These are phyloP conservation scores for Arachis monticola DNA, from an alignment of 331 rosid genomes.

Conservation along the genomic window DNA sequence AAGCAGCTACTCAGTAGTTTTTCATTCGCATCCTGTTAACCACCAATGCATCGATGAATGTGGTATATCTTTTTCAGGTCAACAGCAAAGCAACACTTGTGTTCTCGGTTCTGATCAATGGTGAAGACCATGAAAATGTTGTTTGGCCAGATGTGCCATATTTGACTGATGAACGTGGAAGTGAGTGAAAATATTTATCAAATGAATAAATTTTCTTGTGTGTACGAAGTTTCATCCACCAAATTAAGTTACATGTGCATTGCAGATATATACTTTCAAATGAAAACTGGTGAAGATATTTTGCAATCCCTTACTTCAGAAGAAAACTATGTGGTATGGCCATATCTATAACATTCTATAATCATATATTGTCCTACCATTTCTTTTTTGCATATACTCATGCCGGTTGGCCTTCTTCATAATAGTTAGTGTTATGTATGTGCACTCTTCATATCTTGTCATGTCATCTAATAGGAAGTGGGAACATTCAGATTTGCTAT, in stretches of 20 bases:
- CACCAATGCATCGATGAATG: slow-evolving; percentile 37
- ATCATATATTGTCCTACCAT: slow-evolving; percentile 12
- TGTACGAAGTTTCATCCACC: slow-evolving; percentile 30
- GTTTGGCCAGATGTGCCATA: slow-evolving; percentile 96
- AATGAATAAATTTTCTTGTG: slow-evolving; percentile 24
- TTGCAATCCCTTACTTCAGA: slow-evolving; percentile 76
- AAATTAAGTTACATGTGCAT: slow-evolving; percentile 40
- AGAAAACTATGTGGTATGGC: slow-evolving; percentile 83
- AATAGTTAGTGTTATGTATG: not conserved
- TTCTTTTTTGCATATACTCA: slow-evolving; percentile 7
- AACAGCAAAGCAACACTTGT: slow-evolving; percentile 88
- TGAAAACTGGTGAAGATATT: slow-evolving; percentile 73
- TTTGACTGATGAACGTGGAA: slow-evolving; percentile 93
- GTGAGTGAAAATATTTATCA: slow-evolving; percentile 58
- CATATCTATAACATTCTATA: slow-evolving; percentile 29
- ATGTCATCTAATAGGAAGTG: not conserved
- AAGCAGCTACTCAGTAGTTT: slow-evolving; percentile 18
- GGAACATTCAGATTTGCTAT: slow-evolving; percentile 1
- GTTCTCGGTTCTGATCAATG: slow-evolving; percentile 69
- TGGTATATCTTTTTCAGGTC: slow-evolving; percentile 62
- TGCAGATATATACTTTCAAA: slow-evolving; percentile 91
- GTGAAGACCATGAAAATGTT: slow-evolving; percentile 81
- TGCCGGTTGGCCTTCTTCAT: slow-evolving; percentile 9
- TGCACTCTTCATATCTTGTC: not conserved
- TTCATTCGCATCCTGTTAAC: slow-evolving; percentile 26